Evolutionary conservation across 1,284 basidiomycete genomes (phyloP).

Genomic region (Marasmius oreades): DNA sequence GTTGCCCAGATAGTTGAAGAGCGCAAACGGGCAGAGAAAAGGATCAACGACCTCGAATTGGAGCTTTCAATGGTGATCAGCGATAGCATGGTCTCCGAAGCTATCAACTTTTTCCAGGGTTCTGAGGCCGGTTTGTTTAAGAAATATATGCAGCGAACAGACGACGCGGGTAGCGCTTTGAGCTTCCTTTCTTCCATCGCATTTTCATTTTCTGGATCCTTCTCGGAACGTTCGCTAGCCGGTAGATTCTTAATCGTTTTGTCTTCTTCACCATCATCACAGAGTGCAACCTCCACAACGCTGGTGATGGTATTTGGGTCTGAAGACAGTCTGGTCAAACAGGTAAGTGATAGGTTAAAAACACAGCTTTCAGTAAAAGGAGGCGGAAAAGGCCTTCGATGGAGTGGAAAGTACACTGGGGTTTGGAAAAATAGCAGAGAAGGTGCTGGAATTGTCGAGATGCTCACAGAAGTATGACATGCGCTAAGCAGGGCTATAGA

Average conservation of each 20-base stretch:
- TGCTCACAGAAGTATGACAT: constrained; percentile 32
- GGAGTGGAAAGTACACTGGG: constrained; percentile 64
- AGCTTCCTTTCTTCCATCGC: constrained; percentile 60
- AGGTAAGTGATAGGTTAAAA: constrained; percentile 56
- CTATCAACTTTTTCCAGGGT: constrained; percentile 22
- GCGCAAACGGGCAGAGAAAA: constrained; percentile 58
- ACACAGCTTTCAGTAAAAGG: constrained; percentile 55
- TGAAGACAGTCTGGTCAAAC: constrained; percentile 58
- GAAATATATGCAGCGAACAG: constrained; percentile 52
- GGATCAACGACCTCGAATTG: constrained; percentile 58
- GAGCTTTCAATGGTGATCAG: constrained; percentile 67
- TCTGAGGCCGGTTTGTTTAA: constrained; percentile 29
- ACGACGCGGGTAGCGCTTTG: constrained; percentile 59
- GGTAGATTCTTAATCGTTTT: constrained; percentile 53
- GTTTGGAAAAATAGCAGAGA: constrained; percentile 49
- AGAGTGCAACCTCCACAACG: constrained; percentile 43
- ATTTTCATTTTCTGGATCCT: constrained; percentile 38
- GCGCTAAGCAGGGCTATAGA: too few relatives aligned
- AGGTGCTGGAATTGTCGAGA: constrained; percentile 35
- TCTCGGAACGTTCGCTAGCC: constrained; percentile 19
- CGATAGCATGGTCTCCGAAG: constrained; percentile 35
- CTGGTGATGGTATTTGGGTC: constrained; percentile 61
- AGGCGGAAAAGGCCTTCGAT: constrained; percentile 59
- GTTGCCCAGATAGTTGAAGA: constrained; percentile 68
- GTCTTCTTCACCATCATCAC: constrained; percentile 57